These are phyloP conservation scores for Scheffersomyces lignosus DNA, from an alignment of 805 yeast genomes.

Conservation along the genomic window DNA sequence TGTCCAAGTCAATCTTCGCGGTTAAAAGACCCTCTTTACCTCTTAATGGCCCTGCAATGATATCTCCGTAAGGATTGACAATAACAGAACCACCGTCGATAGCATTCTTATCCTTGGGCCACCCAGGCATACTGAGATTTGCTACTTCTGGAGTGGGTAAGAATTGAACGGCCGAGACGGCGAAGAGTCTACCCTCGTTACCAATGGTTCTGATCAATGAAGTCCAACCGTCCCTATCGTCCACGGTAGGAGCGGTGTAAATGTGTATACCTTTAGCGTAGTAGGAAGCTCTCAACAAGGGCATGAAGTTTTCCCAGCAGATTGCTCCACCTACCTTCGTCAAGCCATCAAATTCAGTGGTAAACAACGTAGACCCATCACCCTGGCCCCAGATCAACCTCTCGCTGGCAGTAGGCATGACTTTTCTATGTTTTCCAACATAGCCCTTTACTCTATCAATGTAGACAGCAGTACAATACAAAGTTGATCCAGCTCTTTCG, in stretches of 20 bases:
- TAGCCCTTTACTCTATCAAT: constrained; percentile 39
- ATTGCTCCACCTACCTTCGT: constrained; percentile 46
- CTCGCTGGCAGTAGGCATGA: constrained; percentile 47
- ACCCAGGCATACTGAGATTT: constrained; percentile 21
- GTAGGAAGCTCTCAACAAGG: constrained; percentile 39
- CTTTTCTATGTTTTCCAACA: constrained; percentile 41
- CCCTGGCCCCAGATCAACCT: constrained; percentile 48
- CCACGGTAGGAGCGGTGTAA: constrained; percentile 43
- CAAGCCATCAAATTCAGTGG: constrained; percentile 25
- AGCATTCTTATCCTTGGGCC: constrained; percentile 22
- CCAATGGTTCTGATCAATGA: constrained; percentile 42
- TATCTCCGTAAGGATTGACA: constrained; percentile 40
- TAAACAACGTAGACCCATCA: constrained; percentile 45
- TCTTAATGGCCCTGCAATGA: constrained; percentile 32
- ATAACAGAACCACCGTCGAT: constrained; percentile 34
- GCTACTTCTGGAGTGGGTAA: constrained; percentile 29
- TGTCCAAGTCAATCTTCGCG: constrained; percentile 41
- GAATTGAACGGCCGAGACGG: constrained; percentile 42
- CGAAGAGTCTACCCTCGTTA: constrained; percentile 40
- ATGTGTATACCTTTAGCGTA: constrained; percentile 44
- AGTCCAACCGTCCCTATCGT: constrained; percentile 45
- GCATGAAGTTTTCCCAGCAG: constrained; percentile 50
- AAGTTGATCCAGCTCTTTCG: constrained; percentile 34
- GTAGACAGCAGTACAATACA: constrained; percentile 42
- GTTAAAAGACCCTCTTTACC: constrained; percentile 41